A percentile compares a stretch with the other conserved stretches of the same genome.
phyloP scores from a whole-genome alignment of 2,329 filamentous ascomycete genomes.

The Fusarium musae region DNA sequence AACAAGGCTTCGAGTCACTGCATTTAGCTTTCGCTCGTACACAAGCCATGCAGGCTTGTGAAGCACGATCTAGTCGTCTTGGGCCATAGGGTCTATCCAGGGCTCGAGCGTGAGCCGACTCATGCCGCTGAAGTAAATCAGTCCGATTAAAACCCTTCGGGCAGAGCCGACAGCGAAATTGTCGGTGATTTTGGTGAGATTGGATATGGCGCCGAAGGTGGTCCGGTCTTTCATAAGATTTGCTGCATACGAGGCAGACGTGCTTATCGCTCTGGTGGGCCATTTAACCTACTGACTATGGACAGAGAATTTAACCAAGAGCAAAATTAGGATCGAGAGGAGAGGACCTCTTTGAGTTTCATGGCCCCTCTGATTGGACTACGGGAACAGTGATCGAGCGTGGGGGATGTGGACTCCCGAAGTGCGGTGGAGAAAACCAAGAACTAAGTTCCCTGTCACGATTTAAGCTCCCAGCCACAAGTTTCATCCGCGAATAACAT shows the following conservation, averaged over 20 bases:
- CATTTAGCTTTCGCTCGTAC: background rate
- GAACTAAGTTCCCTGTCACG: background rate
- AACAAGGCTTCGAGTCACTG: background rate
- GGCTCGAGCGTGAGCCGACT: background rate
- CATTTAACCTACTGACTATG: background rate
- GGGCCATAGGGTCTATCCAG: accelerated
- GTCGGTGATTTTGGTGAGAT: background rate
- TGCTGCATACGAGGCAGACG: background rate
- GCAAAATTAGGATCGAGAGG: accelerated
- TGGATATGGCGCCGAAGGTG: background rate
- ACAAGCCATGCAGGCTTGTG: background rate
- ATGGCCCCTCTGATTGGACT: background rate
- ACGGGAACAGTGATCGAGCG: background rate
- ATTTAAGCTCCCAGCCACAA: too few species aligned
- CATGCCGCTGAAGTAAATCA: background rate
- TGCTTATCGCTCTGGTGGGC: background rate
- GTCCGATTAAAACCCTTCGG: background rate
- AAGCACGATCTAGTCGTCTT: background rate
- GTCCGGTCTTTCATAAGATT: background rate
- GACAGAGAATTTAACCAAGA: accelerated
- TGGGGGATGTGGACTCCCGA: background rate
- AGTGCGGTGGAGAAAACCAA: background rate
- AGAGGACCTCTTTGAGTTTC: background rate
- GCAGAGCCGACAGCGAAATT: background rate
- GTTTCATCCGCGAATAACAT: too few species aligned